A percentile compares a stretch with the other conserved stretches of the same genome.
Conservation (phyloP, 2,329 filamentous ascomycete species). For the Beauveria scarabaeidicola region DNA sequence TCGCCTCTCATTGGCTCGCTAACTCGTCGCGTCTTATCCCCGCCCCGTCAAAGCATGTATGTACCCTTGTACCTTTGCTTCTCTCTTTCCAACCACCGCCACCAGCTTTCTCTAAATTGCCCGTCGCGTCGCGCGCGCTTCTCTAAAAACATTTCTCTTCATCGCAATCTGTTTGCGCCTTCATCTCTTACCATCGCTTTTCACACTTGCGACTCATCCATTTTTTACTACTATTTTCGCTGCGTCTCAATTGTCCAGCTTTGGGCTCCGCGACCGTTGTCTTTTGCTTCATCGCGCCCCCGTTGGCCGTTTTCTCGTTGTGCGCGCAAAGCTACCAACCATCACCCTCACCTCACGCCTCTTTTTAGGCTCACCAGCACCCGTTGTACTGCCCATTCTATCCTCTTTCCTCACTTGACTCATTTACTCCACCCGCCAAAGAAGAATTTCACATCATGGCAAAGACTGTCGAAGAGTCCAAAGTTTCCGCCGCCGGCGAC, state of each 20-base stretch:
- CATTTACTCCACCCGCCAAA: background rate
- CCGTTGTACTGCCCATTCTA: background rate
- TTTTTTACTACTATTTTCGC: background rate
- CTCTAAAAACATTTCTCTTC: background rate
- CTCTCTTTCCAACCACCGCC: background rate
- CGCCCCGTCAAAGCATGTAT: background rate
- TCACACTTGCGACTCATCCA: background rate
- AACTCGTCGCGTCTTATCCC: background rate
- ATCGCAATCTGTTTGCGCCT: background rate
- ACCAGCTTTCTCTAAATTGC: constrained; percentile 2
- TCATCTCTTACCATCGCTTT: background rate
- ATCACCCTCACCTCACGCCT: background rate
- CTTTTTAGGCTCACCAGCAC: background rate
- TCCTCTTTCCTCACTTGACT: background rate
- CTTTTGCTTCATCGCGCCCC: background rate
- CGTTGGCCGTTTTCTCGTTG: background rate
- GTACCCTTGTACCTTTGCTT: background rate
- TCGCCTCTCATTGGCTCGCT: background rate
- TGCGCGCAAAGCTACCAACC: constrained; percentile 1
- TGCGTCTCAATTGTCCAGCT: background rate
- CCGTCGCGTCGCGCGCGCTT: constrained; percentile 4
- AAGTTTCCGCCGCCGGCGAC: constrained; percentile 8
- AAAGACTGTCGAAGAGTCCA: constrained; percentile 23
- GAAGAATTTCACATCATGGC: background rate
- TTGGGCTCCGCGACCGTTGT: background rate